phyloP scores from a whole-genome alignment of 768 basidiomycete species.

The Russula abietina region DNA sequence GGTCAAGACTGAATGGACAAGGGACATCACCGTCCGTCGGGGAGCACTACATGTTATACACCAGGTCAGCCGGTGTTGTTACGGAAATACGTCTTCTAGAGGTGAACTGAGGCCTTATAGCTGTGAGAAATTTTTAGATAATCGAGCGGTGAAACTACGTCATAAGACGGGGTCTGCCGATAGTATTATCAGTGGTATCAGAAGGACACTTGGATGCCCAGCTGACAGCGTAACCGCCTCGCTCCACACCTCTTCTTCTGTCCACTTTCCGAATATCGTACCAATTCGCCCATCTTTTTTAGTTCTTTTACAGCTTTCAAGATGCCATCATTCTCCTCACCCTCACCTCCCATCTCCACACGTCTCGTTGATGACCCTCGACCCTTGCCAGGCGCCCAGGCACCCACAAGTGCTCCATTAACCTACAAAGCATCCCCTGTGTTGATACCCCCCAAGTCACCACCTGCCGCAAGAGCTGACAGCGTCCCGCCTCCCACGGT shows the following conservation, averaged over 20 bases:
- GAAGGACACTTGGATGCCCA: neutral
- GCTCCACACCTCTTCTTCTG: neutral
- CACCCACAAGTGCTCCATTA: neutral
- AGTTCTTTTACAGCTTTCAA: neutral
- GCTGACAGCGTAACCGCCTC: neutral
- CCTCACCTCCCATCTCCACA: conserved; percentile 8
- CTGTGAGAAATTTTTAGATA: neutral
- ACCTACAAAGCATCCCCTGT: conserved; percentile 3
- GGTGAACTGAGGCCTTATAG: too few species aligned
- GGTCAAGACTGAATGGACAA: too few species aligned
- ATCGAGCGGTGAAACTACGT: neutral
- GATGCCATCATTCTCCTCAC: conserved; percentile 13
- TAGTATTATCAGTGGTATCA: neutral
- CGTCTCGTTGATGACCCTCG: neutral
- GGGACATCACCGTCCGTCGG: too few species aligned
- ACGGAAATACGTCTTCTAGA: too few species aligned
- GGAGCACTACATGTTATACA: neutral
- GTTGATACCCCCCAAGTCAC: neutral
- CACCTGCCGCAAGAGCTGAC: neutral
- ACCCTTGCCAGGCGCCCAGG: neutral
- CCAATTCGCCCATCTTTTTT: neutral
- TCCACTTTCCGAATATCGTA: neutral
- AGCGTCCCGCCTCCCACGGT: neutral
- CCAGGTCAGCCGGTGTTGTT: neutral
- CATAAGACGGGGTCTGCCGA: neutral